Evolutionary conservation across 495 filamentous ascomycete genomes (phyloP).

Genomic region (Hyaloscypha finlandica): DNA sequence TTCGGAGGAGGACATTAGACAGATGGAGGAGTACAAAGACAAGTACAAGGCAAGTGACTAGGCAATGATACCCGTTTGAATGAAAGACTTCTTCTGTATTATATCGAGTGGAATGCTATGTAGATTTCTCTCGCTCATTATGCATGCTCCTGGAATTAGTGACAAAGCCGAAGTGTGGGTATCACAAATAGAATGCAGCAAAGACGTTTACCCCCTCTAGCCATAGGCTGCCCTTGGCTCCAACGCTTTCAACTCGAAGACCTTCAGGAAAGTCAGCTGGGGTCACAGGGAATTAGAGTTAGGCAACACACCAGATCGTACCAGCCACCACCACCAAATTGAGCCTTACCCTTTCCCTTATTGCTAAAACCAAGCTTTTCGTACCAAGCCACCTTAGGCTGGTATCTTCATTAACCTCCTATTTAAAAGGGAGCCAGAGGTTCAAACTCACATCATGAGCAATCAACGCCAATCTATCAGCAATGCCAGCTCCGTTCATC

Average conservation of each 20-base stretch:
- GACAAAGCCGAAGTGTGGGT: slow-evolving; percentile 18
- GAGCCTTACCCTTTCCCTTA: slow-evolving; percentile 61
- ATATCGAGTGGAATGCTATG: background rate
- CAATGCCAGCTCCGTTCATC: slow-evolving; percentile 59
- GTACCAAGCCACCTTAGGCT: slow-evolving; percentile 69
- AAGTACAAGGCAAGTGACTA: slow-evolving; percentile 69
- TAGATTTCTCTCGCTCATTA: background rate
- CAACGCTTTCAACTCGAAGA: slow-evolving; percentile 27
- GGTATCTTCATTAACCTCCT: slow-evolving; percentile 11
- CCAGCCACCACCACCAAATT: slow-evolving; percentile 82
- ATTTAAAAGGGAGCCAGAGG: background rate
- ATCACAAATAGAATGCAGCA: slow-evolving; percentile 20
- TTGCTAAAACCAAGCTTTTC: slow-evolving; percentile 72
- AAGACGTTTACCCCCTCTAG: slow-evolving; percentile 10
- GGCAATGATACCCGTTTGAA: slow-evolving; percentile 21
- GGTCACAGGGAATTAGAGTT: background rate
- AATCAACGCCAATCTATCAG: slow-evolving; percentile 73
- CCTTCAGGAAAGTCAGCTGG: slow-evolving; percentile 8
- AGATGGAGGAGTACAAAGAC: slow-evolving; percentile 74
- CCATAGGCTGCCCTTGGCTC: slow-evolving; percentile 29
- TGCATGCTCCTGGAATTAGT: background rate
- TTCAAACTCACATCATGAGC: slow-evolving; percentile 60
- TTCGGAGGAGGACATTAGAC: slow-evolving; percentile 63
- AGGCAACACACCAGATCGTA: slow-evolving; percentile 59
- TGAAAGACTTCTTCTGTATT: background rate